Evolutionary conservation across 306 rosid species (phyloP).

Genomic region (Quercus ilex): DNA sequence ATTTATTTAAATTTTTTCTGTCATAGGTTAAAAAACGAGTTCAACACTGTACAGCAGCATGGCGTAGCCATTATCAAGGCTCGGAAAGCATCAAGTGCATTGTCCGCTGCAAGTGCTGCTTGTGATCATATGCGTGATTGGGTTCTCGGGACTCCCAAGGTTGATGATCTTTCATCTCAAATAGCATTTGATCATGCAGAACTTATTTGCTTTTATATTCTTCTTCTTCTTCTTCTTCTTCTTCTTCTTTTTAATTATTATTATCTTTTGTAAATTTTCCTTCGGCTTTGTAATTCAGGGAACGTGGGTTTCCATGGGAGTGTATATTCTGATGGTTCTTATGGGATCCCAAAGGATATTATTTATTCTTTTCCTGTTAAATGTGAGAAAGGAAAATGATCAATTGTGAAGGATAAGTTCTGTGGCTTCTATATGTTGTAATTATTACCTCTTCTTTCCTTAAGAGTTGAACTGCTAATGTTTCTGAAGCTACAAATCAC

Average conservation of each 20-base stretch:
- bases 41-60: constrained; percentile 63
- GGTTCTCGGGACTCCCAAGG: constrained; percentile 72
- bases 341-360: constrained; percentile 68
- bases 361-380: constrained; percentile 88
- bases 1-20: background rate
- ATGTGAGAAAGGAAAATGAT: constrained; percentile 89
- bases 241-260: no score
- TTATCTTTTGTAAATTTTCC: background rate
- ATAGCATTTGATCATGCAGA: background rate
- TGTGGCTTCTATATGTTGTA: background rate
- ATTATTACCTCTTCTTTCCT: background rate
- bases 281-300: constrained; percentile 38
- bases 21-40: constrained; percentile 61
- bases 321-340: constrained; percentile 86
- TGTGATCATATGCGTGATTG: constrained; percentile 76
- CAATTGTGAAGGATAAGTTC: constrained; percentile 63
- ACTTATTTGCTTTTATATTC: background rate
- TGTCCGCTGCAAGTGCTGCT: constrained; percentile 68
- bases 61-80: constrained; percentile 65
- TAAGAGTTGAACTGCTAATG: background rate
- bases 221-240: background rate
- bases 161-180: constrained; percentile 17
- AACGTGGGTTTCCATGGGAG: constrained; percentile 91
- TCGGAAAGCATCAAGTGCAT: constrained; percentile 59
- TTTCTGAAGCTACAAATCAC: background rate